These are phyloP conservation scores for Combretum micranthum DNA, from an alignment of 345 rosid species.

Conservation along the genomic window DNA sequence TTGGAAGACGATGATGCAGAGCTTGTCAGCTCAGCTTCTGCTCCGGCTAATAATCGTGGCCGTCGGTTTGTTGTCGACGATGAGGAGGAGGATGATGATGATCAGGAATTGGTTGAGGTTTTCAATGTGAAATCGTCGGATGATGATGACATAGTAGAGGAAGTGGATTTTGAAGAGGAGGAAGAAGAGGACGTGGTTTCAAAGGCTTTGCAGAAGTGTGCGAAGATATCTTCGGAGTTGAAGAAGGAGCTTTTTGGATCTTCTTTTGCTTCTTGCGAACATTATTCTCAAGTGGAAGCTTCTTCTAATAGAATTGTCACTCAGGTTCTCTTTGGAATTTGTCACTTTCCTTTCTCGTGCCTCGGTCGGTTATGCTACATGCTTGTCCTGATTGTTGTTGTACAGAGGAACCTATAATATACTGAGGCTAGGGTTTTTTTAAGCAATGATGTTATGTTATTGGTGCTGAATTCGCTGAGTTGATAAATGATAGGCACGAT, in stretches of 20 bases:
- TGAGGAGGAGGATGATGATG: slow-evolving; percentile 20
- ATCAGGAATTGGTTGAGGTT: slow-evolving; percentile 36
- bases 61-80: slow-evolving; percentile 77
- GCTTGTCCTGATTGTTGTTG: not conserved
- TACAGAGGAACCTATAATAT: too few relatives aligned
- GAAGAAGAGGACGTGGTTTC: slow-evolving; percentile 72
- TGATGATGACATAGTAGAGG: slow-evolving; percentile 20
- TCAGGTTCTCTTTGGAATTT: slow-evolving; percentile 36
- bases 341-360: not conserved
- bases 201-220: slow-evolving; percentile 80
- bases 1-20: slow-evolving; percentile 41
- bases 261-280: slow-evolving; percentile 50
- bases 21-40: slow-evolving; percentile 8
- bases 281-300: slow-evolving; percentile 79
- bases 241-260: slow-evolving; percentile 76
- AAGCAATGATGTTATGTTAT: too few relatives aligned
- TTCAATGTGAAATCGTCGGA: slow-evolving; percentile 39
- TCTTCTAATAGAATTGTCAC: slow-evolving; percentile 78
- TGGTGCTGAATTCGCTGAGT: too few relatives aligned
- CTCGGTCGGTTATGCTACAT: not conserved
- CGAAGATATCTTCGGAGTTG: slow-evolving; percentile 70
- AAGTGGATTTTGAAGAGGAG: slow-evolving; percentile 5
- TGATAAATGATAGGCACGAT: too few relatives aligned
- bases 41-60: slow-evolving; percentile 24
- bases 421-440: too few relatives aligned